Evolutionary conservation across 2,329 filamentous ascomycete species (phyloP).

Genomic region (Clarireedia homoeocarpa): DNA sequence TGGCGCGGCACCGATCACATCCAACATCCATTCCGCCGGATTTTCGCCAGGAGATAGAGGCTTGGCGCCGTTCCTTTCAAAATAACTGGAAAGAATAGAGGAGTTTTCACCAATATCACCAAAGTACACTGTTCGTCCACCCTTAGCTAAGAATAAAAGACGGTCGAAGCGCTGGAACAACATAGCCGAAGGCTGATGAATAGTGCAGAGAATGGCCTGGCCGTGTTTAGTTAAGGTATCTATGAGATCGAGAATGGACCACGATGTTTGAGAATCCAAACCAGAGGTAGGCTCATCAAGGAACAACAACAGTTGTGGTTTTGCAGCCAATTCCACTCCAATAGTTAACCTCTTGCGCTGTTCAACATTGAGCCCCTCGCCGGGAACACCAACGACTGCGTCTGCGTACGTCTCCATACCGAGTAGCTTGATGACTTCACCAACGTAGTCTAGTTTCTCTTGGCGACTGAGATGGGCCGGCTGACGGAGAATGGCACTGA

Average conservation of each 20-base stretch:
- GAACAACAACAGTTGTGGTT: constrained; percentile 60
- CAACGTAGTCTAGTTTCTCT: constrained; percentile 82
- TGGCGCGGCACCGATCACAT: constrained; percentile 19
- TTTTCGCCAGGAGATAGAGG: constrained; percentile 63
- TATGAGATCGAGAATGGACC: constrained; percentile 80
- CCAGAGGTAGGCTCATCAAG: constrained; percentile 82
- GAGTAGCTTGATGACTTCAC: constrained; percentile 82
- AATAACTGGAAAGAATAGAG: constrained; percentile 60
- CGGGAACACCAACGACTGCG: constrained; percentile 75
- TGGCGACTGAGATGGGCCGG: constrained; percentile 61
- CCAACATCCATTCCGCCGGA: constrained; percentile 74
- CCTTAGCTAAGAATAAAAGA: constrained; percentile 67
- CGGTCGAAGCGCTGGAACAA: constrained; percentile 86
- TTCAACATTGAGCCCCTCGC: constrained; percentile 42
- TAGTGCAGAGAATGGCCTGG: constrained; percentile 87
- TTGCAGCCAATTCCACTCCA: constrained; percentile 64
- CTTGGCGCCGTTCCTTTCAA: constrained; percentile 61
- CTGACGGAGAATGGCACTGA: constrained; percentile 79
- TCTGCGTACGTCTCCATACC: constrained; percentile 89
- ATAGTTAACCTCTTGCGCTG: constrained; percentile 65
- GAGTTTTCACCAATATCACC: constrained; percentile 69
- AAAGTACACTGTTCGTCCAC: constrained; percentile 73
- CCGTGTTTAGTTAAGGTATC: constrained; percentile 83
- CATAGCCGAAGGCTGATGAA: constrained; percentile 89
- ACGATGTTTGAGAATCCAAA: constrained; percentile 85